Conservation (phyloP, 768 basidiomycete genomes). For the Phlebiopsis flavidoalba region DNA sequence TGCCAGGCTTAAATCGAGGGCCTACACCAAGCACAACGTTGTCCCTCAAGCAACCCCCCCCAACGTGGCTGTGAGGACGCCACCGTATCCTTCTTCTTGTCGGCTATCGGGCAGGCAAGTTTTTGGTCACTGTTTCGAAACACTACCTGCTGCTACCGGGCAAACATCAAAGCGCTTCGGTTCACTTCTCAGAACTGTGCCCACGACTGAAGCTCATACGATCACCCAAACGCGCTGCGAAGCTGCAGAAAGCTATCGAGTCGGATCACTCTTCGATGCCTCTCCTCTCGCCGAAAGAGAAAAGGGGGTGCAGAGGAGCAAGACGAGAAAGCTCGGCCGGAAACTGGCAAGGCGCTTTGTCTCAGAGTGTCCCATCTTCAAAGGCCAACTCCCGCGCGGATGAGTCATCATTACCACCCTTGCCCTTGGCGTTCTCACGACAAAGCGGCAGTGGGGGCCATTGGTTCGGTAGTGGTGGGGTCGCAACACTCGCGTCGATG, state of each 20-base stretch:
- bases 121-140: constrained; percentile 78
- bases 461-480: constrained; percentile 85
- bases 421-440: constrained; percentile 92
- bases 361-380: constrained; percentile 84
- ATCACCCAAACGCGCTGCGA: constrained; percentile 72
- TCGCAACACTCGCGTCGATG: constrained; percentile 72
- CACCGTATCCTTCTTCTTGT: constrained; percentile 78
- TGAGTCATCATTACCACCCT: constrained; percentile 81
- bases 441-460: too few species aligned
- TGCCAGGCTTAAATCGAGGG: constrained; percentile 46
- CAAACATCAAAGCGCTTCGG: constrained; percentile 75
- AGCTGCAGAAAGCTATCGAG: constrained; percentile 58
- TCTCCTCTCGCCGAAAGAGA: constrained; percentile 77
- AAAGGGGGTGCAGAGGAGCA: constrained; percentile 31
- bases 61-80: constrained; percentile 92
- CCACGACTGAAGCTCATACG: constrained; percentile 65
- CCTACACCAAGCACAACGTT: constrained; percentile 55
- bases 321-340: constrained; percentile 39
- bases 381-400: constrained; percentile 84
- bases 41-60: constrained; percentile 92
- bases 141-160: constrained; percentile 65
- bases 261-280: constrained; percentile 49
- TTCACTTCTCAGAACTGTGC: constrained; percentile 78
- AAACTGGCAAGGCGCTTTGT: constrained; percentile 93
- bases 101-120: constrained; percentile 88